Base-by-base conservation (phyloP, 371 early-diverging fungal genomes). In the Mucor mucedo region DNA sequence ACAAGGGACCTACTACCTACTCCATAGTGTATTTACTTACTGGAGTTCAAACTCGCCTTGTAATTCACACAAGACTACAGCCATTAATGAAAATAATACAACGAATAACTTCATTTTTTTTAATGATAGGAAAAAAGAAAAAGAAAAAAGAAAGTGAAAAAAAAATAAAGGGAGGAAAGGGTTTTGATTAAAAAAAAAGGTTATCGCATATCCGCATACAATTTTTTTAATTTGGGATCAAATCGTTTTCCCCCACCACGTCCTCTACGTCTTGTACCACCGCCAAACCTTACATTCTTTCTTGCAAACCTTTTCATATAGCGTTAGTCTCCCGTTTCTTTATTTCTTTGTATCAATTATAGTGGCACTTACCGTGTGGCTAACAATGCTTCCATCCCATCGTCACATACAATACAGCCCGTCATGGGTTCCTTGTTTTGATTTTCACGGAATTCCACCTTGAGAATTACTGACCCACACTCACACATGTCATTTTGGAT, bases 361-460 rank as follows among this genome's bases (percentile, higher is more conserved):
- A 21, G 21, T 21, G 21, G 21, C 21, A 21, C 35, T 35, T 66
- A 77, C 75, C 76, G 69, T 21, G 78, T 82, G 38, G 73, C 71
- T 16, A 84, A 52, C 14, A 84, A 55, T 6, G 52, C 56, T 16
- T 75, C 79, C 47, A 80, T 75, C 30, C 80, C 84, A 33, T 79
- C 81, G 59, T 80, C 83, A 58, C 83, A 83, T 54, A 79, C 64
- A n/a, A 84, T 62, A 42, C 84, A 84, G 0, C 78, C 80, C 8
- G 44, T 49, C 30, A 79, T 42, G 29, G 80, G 75, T 16, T 66
- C 66, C 35, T 63, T 70, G 41, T 70, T 76, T 66, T 80, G 76
- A 40, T 84, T 84, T 62, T 82, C 76, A 30, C 82, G 70, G 38
- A 83, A 84, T 11, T 76, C 76, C 4, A 83, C 71, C 41, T 79